Conservation (phyloP, 2,329 filamentous ascomycete species). For the Escovopsis sp. region DNA sequence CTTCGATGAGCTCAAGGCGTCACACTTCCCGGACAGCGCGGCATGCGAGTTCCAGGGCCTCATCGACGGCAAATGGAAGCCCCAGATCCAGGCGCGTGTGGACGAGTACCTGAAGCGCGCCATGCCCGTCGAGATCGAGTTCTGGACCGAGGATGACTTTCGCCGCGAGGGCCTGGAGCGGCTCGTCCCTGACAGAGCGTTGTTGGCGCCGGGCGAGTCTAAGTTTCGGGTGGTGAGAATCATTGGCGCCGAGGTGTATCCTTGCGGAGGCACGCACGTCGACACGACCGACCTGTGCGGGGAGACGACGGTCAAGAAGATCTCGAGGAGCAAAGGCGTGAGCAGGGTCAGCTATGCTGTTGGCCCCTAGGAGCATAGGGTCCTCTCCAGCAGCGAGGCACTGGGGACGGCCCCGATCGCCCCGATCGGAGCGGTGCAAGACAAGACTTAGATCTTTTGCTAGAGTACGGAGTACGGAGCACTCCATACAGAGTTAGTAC, state of each 20-base stretch:
- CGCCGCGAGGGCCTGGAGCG: conserved; percentile 34
- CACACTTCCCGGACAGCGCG: conserved; percentile 53
- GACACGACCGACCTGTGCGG: conserved; percentile 41
- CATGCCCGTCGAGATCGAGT: conserved; percentile 45
- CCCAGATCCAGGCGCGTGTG: conserved; percentile 42
- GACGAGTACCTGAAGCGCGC: conserved; percentile 40
- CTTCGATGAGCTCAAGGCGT: conserved; percentile 55
- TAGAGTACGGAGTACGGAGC: no score
- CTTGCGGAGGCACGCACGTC: conserved; percentile 64
- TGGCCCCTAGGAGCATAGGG: not conserved
- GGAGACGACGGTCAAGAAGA: conserved; percentile 49
- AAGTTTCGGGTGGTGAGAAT: conserved; percentile 55
- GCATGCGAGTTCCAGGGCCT: conserved; percentile 51
- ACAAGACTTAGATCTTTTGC: no score
- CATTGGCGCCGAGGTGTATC: conserved; percentile 52
- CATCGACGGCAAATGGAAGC: conserved; percentile 49
- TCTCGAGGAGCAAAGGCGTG: conserved; percentile 46
- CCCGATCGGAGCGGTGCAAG: no score
- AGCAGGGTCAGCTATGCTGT: conserved; percentile 39
- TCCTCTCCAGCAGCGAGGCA: no score
- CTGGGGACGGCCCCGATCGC: no score
- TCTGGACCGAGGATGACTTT: conserved; percentile 52
- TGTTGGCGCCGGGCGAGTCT: conserved; percentile 29
- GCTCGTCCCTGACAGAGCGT: conserved; percentile 35
- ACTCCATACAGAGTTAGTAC: no score